phyloP scores from a whole-genome alignment of 768 basidiomycete species.

The Lyophyllum semitale region DNA sequence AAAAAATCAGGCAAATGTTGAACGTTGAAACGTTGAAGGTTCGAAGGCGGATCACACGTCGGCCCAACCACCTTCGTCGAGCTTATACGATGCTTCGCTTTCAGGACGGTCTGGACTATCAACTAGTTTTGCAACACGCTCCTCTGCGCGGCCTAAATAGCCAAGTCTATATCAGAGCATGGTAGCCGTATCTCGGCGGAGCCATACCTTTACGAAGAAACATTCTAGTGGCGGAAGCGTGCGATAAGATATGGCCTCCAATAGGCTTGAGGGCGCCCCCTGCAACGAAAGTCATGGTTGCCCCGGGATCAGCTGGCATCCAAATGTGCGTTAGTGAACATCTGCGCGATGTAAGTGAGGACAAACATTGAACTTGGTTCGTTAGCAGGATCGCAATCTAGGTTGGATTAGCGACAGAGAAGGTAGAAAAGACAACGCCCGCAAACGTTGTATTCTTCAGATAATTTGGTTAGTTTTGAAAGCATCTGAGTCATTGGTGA shows the following conservation, averaged over 20 bases:
- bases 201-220: slow-evolving; percentile 81
- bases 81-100: slow-evolving; percentile 88
- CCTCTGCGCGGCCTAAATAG: slow-evolving; percentile 74
- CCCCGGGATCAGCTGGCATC: slow-evolving; percentile 83
- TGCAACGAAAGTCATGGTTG: slow-evolving; percentile 93
- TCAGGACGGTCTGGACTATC: slow-evolving; percentile 89
- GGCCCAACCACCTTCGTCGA: slow-evolving; percentile 89
- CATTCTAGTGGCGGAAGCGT: slow-evolving; percentile 85
- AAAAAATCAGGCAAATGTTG: not conserved
- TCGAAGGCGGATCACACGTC: slow-evolving; percentile 56
- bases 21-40: not conserved
- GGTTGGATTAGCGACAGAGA: slow-evolving; percentile 13
- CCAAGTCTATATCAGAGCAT: not conserved
- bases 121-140: slow-evolving; percentile 87
- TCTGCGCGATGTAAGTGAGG: not conserved
- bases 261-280: slow-evolving; percentile 92
- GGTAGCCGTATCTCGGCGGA: not conserved
- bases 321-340: not conserved
- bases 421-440: not conserved
- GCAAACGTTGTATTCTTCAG: slow-evolving; percentile 87
- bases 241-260: slow-evolving; percentile 86
- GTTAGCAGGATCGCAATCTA: slow-evolving; percentile 87
- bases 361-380: slow-evolving; percentile 87
- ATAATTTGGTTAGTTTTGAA: slow-evolving; percentile 85
- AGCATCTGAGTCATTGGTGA: slow-evolving; percentile 61